Base-by-base conservation (phyloP, 1,139 yeast genomes). In the Blastobotrys malaysiensis region DNA sequence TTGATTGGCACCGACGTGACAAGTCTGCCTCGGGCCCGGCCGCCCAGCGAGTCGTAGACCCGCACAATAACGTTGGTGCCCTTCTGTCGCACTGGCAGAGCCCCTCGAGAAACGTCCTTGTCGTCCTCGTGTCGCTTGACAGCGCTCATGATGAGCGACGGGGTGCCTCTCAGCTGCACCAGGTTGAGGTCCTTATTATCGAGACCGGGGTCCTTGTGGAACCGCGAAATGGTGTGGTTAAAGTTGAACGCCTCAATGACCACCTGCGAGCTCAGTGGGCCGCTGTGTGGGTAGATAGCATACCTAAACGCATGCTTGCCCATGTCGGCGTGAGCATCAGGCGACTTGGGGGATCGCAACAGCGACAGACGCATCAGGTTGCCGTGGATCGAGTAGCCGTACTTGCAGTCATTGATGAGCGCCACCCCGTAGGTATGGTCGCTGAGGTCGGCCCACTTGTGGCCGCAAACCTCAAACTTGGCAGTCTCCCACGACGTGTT, bases 401-500 rank as follows among this genome's bases (percentile, higher is more conserved):
- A 93, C 71, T 93, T 93, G 68, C 84, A 79, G 70, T 89, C 85
- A 68, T 91, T 93, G 64, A 93, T 69, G 22, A 93, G 72, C 0
- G 95, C 79, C n/a, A 90, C 96, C 65, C 98, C 98, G 66, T 88
- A 90, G 58, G 81, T 81, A 69, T 75, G 81, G 65, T 89, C 98
- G 43, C 95, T 86, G 65, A 88, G 83, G 68, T 93, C 98, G 67
- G 95, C 91, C 74, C 89, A 93, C 67, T 88, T 88, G 71, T 93
- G 98, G 64, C 87, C 91, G 63, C 97, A 88, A 19, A 90, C 97
- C 71, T 93, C 99, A 70, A 93, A 93, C 70, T 90, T 90, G 57
- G 98, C 98, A 45, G 85, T 86, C 66, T 91, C 99, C 98, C 98
- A 91, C 1, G 89, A 75, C 1, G 98, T 91, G 68, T 93, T 93